A percentile compares a stretch with the other conserved stretches of the same genome.
These are phyloP conservation scores for Fusarium pilosicola DNA, from an alignment of 2,329 filamentous ascomycete species.

Conservation along the genomic window DNA sequence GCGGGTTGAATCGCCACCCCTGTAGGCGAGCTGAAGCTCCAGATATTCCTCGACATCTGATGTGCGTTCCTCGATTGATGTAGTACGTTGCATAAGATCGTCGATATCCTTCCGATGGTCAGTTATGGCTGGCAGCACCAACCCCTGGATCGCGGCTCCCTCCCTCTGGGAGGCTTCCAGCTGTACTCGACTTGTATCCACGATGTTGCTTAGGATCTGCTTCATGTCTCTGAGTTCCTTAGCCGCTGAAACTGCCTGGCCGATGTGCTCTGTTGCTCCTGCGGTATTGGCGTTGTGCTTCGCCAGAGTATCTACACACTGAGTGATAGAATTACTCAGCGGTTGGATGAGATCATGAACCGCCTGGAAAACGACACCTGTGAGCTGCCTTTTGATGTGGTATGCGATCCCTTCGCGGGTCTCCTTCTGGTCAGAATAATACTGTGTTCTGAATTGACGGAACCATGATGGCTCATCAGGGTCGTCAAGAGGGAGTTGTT, in stretches of 20 bases:
- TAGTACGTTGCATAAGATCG: not conserved
- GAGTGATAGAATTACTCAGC: not conserved
- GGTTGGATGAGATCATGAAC: not conserved
- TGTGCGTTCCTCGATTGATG: not conserved
- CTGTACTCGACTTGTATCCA: not conserved
- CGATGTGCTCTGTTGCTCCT: not conserved
- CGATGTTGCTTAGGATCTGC: not conserved
- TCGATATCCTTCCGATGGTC: not conserved
- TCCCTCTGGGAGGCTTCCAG: not conserved
- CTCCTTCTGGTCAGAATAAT: not conserved
- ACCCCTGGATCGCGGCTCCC: not conserved
- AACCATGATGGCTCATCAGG: not conserved
- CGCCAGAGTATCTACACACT: not conserved
- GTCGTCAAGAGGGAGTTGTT: not conserved
- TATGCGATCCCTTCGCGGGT: too few species aligned
- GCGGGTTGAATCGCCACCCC: not conserved
- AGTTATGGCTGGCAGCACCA: not conserved
- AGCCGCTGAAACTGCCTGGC: not conserved
- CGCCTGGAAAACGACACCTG: not conserved
- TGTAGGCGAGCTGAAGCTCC: not conserved
- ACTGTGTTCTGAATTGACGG: not conserved
- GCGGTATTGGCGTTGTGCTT: not conserved
- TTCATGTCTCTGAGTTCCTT: not conserved
- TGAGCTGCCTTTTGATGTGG: not conserved
- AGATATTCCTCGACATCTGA: not conserved